Conservation (phyloP, 371 early-diverging fungal genomes). For the Mucor piriformis region DNA sequence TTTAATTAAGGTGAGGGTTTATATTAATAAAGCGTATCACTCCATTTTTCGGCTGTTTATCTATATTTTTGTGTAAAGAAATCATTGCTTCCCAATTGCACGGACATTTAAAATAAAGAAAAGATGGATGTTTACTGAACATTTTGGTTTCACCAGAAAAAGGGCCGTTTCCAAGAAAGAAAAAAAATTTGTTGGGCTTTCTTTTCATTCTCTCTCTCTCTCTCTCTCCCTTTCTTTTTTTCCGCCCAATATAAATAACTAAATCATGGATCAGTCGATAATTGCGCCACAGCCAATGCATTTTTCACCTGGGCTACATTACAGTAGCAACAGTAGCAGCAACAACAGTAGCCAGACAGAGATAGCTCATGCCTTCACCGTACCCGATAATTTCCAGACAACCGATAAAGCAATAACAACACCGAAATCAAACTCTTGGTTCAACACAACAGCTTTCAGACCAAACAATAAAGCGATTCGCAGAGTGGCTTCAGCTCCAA, state of each 20-base stretch:
- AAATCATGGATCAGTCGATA: neutral
- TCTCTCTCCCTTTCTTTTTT: neutral
- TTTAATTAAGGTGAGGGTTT: too few species aligned
- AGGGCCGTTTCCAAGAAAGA: neutral
- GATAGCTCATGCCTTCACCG: constrained; percentile 25
- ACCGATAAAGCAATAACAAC: constrained; percentile 17
- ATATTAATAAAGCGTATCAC: too few species aligned
- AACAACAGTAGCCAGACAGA: constrained; percentile 5
- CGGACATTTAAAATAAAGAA: neutral
- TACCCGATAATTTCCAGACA: constrained; percentile 43
- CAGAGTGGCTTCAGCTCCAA: constrained; percentile 65
- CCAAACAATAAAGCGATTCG: constrained; percentile 44
- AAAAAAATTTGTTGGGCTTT: neutral
- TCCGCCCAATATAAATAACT: neutral
- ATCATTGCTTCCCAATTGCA: too few species aligned
- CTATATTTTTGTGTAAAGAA: too few species aligned
- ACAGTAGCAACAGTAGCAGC: constrained; percentile 10
- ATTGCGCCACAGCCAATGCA: constrained; percentile 27
- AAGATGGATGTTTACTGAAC: too few species aligned
- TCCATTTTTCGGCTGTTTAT: too few species aligned
- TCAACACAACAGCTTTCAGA: constrained; percentile 26
- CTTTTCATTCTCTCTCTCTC: neutral
- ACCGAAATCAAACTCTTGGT: constrained; percentile 52
- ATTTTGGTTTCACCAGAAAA: neutral
- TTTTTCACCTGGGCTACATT: constrained; percentile 15